These are phyloP conservation scores for Paspalum notatum DNA, from an alignment of 176 grass and related monocot genomes.

Conservation along the genomic window DNA sequence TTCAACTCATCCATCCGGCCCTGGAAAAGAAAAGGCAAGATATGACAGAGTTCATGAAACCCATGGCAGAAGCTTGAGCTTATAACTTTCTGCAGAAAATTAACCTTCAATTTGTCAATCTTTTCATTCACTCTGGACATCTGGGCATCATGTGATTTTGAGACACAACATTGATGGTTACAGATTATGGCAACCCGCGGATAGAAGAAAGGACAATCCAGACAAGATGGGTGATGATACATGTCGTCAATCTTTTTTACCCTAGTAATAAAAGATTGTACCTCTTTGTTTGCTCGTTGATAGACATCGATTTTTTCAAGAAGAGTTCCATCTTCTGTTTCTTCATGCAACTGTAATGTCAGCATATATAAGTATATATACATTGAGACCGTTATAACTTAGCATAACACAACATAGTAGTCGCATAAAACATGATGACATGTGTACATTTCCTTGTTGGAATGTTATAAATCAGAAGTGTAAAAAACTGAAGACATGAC, in stretches of 20 bases:
- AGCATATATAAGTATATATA: conserved; percentile 16
- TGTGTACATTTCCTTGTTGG: background rate
- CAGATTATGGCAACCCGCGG: conserved; percentile 91
- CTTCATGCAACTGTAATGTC: conserved; percentile 69
- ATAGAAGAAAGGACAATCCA: conserved; percentile 11
- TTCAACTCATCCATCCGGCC: conserved; percentile 65
- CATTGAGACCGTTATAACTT: conserved; percentile 20
- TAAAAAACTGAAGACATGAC: background rate
- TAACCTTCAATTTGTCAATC: conserved; percentile 83
- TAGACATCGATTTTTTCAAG: conserved; percentile 89
- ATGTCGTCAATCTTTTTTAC: conserved; percentile 1
- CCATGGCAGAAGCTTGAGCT: background rate
- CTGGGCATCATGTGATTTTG: conserved; percentile 89
- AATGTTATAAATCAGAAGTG: conserved; percentile 8
- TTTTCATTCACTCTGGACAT: conserved; percentile 88
- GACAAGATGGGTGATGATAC: conserved; percentile 6
- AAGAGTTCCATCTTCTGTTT: conserved; percentile 82
- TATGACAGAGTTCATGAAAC: background rate
- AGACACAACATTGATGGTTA: conserved; percentile 94
- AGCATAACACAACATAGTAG: no score
- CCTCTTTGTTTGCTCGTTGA: conserved; percentile 95
- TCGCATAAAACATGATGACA: background rate
- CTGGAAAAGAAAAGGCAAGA: conserved; percentile 43
- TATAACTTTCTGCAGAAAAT: conserved; percentile 27
- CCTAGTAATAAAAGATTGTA: conserved; percentile 25